Evolutionary conservation across 139 green algal genomes (phyloP).

Genomic region (Nannochloris sp.): DNA sequence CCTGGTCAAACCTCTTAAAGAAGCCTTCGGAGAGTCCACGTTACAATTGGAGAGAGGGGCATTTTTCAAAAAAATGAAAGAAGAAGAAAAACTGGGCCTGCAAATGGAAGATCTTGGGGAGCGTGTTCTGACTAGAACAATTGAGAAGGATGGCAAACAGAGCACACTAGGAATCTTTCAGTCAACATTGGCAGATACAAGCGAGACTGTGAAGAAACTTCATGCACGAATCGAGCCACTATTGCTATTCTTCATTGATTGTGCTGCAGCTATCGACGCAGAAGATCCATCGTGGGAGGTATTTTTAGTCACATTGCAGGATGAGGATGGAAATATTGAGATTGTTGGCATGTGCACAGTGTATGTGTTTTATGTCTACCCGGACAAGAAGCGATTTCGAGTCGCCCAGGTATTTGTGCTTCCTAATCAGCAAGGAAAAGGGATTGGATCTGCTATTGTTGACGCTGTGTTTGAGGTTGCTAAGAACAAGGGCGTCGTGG

Average conservation of each 20-base stretch:
- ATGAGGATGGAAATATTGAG: neutral
- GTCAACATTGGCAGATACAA: constrained; percentile 8
- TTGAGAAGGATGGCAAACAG: neutral
- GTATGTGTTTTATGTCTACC: constrained; percentile 78
- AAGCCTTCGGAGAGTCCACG: neutral
- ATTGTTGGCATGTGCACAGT: constrained; percentile 54
- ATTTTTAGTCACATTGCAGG: constrained; percentile 39
- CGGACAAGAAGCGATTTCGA: constrained; percentile 46
- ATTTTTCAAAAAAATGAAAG: constrained; percentile 13
- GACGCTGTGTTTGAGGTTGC: constrained; percentile 45
- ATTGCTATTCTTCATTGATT: constrained; percentile 82
- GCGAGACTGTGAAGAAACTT: constrained; percentile 39
- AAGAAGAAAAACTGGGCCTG: constrained; percentile 1
- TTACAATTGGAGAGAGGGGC: constrained; percentile 16
- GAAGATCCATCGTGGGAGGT: constrained; percentile 68
- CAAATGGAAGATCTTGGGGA: constrained; percentile 13
- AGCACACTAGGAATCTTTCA: constrained; percentile 7
- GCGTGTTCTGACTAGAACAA: constrained; percentile 10
- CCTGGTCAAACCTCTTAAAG: constrained; percentile 18
- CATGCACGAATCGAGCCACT: constrained; percentile 69
- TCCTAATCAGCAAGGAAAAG: constrained; percentile 55
- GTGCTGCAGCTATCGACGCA: constrained; percentile 55
- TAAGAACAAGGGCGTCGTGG: constrained; percentile 25
- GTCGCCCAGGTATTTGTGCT: constrained; percentile 77
- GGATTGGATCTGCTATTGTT: constrained; percentile 56